Evolutionary conservation across 2,329 filamentous ascomycete species (phyloP).

Genomic region (Passalora sequoiae): DNA sequence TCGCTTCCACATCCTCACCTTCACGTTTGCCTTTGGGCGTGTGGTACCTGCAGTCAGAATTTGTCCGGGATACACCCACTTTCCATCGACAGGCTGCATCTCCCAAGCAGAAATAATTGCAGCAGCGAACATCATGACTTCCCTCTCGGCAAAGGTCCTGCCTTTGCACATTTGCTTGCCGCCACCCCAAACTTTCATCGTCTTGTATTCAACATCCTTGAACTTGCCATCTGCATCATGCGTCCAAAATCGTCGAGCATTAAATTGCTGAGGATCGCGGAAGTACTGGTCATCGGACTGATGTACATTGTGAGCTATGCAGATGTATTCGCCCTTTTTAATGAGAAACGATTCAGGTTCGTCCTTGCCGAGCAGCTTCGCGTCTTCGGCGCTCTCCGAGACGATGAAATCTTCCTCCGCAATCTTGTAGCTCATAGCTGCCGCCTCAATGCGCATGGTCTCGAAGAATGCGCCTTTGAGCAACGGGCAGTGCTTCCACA

Average conservation of each 20-base stretch:
- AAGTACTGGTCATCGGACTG: not conserved
- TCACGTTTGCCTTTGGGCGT: not conserved
- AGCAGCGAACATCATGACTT: not conserved
- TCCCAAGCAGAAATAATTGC: constrained; percentile 4
- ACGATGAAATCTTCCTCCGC: constrained; percentile 2
- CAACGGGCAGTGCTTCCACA: constrained; percentile 1
- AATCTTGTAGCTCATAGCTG: constrained; percentile 1
- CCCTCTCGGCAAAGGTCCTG: not conserved
- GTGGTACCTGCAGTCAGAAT: not conserved
- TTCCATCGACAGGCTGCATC: not conserved
- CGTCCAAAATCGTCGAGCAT: not conserved
- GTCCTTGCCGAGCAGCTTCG: constrained; percentile 1
- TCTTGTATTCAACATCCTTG: constrained; percentile 1
- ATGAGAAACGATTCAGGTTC: not conserved
- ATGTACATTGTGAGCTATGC: not conserved
- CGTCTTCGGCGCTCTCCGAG: not conserved
- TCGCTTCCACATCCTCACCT: constrained; percentile 2
- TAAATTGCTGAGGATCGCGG: not conserved
- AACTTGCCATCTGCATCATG: not conserved
- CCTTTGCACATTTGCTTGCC: constrained; percentile 3
- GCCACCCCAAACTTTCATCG: constrained; percentile 4
- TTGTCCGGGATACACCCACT: constrained; percentile 1
- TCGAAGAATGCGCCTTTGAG: constrained; percentile 5
- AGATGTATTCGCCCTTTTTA: constrained; percentile 1
- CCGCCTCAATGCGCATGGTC: constrained; percentile 1